These are phyloP conservation scores for Globisporangium viniferum DNA, from an alignment of 352 stramenopile genomes.

Conservation along the genomic window DNA sequence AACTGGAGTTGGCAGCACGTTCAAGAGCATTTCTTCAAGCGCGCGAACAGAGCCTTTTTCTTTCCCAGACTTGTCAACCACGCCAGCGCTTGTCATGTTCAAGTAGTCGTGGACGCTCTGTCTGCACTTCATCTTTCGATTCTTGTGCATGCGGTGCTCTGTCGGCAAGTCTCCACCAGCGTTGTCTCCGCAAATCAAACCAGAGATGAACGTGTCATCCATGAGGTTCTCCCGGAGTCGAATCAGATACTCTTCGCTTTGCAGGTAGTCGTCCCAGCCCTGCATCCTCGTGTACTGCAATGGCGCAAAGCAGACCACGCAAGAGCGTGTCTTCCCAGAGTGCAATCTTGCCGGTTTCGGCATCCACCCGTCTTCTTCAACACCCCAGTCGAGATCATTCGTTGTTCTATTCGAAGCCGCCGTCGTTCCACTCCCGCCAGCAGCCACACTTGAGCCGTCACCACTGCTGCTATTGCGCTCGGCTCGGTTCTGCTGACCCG, in stretches of 20 bases:
- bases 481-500: slow-evolving; percentile 7
- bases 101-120: slow-evolving; percentile 76
- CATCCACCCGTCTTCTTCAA: slow-evolving; percentile 81
- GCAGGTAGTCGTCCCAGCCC: slow-evolving; percentile 83
- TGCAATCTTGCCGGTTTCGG: slow-evolving; percentile 77
- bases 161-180: slow-evolving; percentile 70
- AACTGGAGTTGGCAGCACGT: slow-evolving; percentile 68
- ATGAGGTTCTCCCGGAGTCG: slow-evolving; percentile 74
- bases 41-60: slow-evolving; percentile 74
- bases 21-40: slow-evolving; percentile 81
- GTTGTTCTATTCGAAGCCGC: background rate
- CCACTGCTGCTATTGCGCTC: slow-evolving; percentile 16
- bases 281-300: slow-evolving; percentile 64
- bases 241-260: slow-evolving; percentile 72
- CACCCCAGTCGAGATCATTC: slow-evolving; percentile 16
- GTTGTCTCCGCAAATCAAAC: slow-evolving; percentile 74
- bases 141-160: slow-evolving; percentile 85
- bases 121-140: slow-evolving; percentile 75
- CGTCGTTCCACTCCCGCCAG: background rate
- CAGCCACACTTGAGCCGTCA: background rate
- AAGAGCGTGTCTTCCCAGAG: slow-evolving; percentile 74
- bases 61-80: slow-evolving; percentile 64
- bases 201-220: slow-evolving; percentile 75
- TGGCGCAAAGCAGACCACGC: slow-evolving; percentile 68
- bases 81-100: slow-evolving; percentile 82